Evolutionary conservation across 2,329 filamentous ascomycete species (phyloP).

Genomic region (Teratosphaeria nubilosa): DNA sequence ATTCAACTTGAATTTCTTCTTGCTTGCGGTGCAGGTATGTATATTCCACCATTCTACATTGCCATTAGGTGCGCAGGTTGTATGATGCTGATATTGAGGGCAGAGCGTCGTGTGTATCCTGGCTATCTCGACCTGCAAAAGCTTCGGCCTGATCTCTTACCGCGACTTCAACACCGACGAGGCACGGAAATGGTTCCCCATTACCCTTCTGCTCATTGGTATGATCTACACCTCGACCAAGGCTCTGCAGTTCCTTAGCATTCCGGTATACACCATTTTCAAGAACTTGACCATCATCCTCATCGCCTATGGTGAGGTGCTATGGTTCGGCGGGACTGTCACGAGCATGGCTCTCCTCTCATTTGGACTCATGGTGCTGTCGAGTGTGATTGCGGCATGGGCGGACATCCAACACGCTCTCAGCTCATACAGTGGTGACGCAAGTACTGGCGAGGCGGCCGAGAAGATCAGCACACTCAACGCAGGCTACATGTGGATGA

Average conservation of each 20-base stretch:
- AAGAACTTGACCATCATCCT: conserved; percentile 99
- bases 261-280: conserved; percentile 98
- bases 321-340: conserved; percentile 95
- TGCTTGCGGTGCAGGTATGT: conserved; percentile 81
- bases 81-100: neutral
- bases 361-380: conserved; percentile 93
- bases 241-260: conserved; percentile 89
- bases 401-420: conserved; percentile 87
- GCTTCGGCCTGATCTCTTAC: conserved; percentile 70
- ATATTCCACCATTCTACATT: neutral
- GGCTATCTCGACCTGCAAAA: conserved; percentile 75
- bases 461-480: conserved; percentile 81
- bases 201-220: conserved; percentile 87
- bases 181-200: conserved; percentile 94
- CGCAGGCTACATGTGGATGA: conserved; percentile 95
- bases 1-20: conserved; percentile 96
- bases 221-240: conserved; percentile 99
- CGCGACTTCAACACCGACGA: conserved; percentile 78
- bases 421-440: conserved; percentile 40
- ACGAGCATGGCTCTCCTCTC: conserved; percentile 80
- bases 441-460: conserved; percentile 44
- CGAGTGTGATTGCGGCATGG: conserved; percentile 91
- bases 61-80: neutral
- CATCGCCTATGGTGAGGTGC: conserved; percentile 94
- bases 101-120: conserved; percentile 62